Percentiles rank a stretch among this genome's conserved stretches.
Evolutionary conservation across 2,329 filamentous ascomycete genomes (phyloP).

Genomic region (Trichoderma pleuroti): DNA sequence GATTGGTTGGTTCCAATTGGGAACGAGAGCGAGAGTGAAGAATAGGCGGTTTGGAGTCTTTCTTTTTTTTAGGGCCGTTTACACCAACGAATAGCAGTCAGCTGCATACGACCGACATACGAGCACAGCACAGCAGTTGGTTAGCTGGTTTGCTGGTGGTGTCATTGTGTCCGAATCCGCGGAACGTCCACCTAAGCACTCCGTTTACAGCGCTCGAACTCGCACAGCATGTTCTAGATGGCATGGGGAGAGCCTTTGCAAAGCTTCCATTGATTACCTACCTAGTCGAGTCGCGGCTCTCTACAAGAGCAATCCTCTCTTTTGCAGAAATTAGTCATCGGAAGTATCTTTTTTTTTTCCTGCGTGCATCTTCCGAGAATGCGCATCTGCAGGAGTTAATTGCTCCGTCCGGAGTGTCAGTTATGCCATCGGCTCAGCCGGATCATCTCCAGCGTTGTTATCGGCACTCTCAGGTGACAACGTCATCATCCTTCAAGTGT

Average conservation of each 20-base stretch:
- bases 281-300: neutral
- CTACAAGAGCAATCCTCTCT: neutral
- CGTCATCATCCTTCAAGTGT: slow-evolving; percentile 5
- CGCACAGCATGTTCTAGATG: neutral
- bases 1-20: neutral
- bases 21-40: too few relatives aligned
- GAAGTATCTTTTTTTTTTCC: neutral
- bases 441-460: neutral
- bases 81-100: neutral
- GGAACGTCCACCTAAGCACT: neutral
- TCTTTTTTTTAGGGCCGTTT: neutral
- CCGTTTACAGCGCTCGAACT: neutral
- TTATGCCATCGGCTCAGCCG: slow-evolving; percentile 9
- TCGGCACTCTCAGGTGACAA: slow-evolving; percentile 5
- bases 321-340: neutral
- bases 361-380: neutral
- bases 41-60: too few relatives aligned
- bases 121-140: too few relatives aligned
- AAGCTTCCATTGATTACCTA: neutral
- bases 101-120: neutral
- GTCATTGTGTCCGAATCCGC: too few relatives aligned
- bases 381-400: neutral
- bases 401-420: slow-evolving; percentile 2
- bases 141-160: too few relatives aligned
- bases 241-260: neutral